Percentiles rank a stretch among this genome's conserved stretches.
Conservation (phyloP, 192 early-diverging fungal genomes). For the Neocallimastix lanati region DNA sequence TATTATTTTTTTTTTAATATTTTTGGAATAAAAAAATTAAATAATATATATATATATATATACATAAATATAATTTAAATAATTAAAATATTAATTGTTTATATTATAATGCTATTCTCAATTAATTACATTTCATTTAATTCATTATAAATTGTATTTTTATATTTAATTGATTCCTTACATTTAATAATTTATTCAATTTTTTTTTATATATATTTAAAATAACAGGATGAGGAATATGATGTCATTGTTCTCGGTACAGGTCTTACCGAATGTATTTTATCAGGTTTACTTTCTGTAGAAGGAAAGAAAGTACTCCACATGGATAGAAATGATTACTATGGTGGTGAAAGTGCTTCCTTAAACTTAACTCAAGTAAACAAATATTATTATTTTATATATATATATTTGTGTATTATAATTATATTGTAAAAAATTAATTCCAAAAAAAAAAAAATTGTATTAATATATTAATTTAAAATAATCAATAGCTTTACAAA, state of each 20-base stretch:
- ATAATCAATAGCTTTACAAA: conserved; percentile 33
- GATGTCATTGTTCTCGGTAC: conserved; percentile 79
- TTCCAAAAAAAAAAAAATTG: too few species aligned
- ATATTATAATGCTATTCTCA: too few species aligned
- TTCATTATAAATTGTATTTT: too few species aligned
- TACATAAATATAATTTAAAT: too few species aligned
- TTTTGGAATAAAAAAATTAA: too few species aligned
- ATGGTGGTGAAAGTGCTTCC: conserved; percentile 88
- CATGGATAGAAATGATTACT: conserved; percentile 91
- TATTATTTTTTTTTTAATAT: conserved; percentile 1
- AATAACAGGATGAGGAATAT: conserved; percentile 59
- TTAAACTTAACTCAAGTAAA: conserved; percentile 88
- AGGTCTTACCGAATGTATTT: conserved; percentile 75
- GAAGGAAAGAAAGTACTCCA: conserved; percentile 87
- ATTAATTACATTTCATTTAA: background rate
- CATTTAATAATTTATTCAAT: conserved; percentile 51
- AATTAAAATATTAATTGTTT: too few species aligned
- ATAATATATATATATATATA: too few species aligned
- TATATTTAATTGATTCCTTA: conserved; percentile 75
- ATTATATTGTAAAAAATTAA: too few species aligned
- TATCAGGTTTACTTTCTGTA: conserved; percentile 69
- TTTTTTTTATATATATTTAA: conserved; percentile 1
- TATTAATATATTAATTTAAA: background rate
- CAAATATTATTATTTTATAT: background rate
- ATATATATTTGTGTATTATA: too few species aligned